These are phyloP conservation scores for Zoysia matrella DNA, from an alignment of 202 grass and related monocot species.

Conservation along the genomic window DNA sequence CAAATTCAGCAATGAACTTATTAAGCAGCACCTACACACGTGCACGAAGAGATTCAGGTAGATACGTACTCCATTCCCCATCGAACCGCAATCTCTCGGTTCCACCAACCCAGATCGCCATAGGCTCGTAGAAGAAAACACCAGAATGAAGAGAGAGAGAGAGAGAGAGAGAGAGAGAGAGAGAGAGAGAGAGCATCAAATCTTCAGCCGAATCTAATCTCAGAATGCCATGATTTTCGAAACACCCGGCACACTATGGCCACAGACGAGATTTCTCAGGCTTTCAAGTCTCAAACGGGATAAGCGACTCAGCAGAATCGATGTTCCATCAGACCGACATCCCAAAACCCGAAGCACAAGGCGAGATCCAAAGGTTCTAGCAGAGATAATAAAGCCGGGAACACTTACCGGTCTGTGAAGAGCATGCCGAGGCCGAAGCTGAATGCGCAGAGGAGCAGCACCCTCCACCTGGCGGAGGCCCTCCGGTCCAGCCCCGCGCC, in stretches of 20 bases:
- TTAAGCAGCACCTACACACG: constrained; percentile 32
- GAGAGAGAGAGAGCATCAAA: constrained; percentile 8
- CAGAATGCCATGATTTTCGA: background rate
- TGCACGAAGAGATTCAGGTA: constrained; percentile 25
- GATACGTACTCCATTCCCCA: constrained; percentile 19
- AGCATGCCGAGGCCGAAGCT: constrained; percentile 80
- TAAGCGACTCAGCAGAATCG: constrained; percentile 4
- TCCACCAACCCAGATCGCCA: constrained; percentile 58
- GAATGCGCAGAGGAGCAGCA: no score
- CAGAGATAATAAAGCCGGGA: background rate
- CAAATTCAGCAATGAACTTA: background rate
- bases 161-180: no score
- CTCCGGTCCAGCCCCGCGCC: constrained; percentile 50
- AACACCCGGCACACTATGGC: constrained; percentile 5
- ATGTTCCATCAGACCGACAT: background rate
- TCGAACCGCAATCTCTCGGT: constrained; percentile 41
- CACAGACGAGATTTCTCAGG: background rate
- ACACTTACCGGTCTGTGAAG: constrained; percentile 67
- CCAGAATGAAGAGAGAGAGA: no score
- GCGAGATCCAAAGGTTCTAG: constrained; percentile 37
- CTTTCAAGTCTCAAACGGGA: constrained; percentile 39
- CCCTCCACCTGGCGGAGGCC: constrained; percentile 60
- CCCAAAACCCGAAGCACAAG: background rate
- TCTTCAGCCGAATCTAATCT: background rate
- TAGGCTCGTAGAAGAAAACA: constrained; percentile 33